Evolutionary conservation across 2,329 filamentous ascomycete species (phyloP), one percentile per base, ranked within the genome.

Genomic region (Venturia aucupariae): DNA sequence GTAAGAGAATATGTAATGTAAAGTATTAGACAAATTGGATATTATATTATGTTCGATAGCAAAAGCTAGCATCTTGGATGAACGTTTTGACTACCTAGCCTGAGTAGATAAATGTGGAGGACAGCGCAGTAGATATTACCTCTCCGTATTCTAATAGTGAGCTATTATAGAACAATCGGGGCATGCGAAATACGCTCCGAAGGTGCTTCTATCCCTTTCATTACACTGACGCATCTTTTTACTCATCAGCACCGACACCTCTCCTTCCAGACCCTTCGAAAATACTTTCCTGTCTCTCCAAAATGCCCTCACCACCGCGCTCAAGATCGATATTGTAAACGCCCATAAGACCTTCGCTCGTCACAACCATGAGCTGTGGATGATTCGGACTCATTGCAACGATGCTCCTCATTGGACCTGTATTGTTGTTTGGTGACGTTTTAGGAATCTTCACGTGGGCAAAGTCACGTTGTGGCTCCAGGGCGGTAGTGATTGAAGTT

Each of bases 281-380:
- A 51, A 62, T 17, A 62, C 60, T 62, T 74, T 92, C 96, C 73
- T 96, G 90, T 75, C 95, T 95, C 62, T 92, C 87, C 69, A 99
- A 77, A 60, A 89, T 90, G 0, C 94, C 94, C 77, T 99, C 94
- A 30, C 94, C 94, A 22, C 94, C 94, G 67, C 90, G 90, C 70
- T 96, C 92, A 80, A 99, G 85, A 74, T 99, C 92, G 64, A 99
- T 92, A 68, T 90, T 93, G 76, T 93, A 99, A 38, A 97, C 89
- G 70, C 94, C 96, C 72, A 97, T 97, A 30, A 88, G 88, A 11
- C 94, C 94, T 73, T 99, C 94, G 70, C 89, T 97, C 0, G 94
- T 99, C 17, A 97, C 92, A 0, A 97, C 90, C 92, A 99, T 97
- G 60, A 99, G 90, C 71, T 97, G 92, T 0, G 94, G 94, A 32